Evolutionary conservation across 169 alveolate species (phyloP).

Genomic region (Toxoplasma gondii): DNA sequence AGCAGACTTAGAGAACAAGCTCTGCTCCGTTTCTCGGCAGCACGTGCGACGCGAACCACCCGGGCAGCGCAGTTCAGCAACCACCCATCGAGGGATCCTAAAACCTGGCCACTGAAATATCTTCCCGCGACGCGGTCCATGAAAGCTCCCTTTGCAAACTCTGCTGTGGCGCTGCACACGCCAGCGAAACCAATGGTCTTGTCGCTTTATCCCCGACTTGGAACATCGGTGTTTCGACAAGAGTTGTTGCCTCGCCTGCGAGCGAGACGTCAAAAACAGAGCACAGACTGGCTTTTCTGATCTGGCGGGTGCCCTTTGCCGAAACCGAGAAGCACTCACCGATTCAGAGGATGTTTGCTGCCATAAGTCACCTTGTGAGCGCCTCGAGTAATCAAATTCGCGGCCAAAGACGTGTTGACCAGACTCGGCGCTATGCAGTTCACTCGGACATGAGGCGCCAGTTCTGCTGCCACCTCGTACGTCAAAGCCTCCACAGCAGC

Average conservation of each 20-base stretch:
- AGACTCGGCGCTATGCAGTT: conserved; percentile 45
- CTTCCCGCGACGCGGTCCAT: no score
- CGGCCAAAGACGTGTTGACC: background rate
- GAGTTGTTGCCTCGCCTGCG: no score
- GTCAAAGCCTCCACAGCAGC: conserved; percentile 40
- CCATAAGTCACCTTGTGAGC: background rate
- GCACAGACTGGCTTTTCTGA: background rate
- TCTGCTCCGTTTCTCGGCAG: background rate
- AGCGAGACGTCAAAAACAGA: no score
- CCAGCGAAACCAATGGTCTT: no score
- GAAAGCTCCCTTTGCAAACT: no score
- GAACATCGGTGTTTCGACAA: no score
- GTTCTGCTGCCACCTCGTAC: conserved; percentile 17
- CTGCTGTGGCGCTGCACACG: no score
- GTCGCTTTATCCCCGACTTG: no score
- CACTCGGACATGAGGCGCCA: conserved; percentile 34
- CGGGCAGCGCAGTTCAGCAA: background rate
- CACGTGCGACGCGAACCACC: background rate
- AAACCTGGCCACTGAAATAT: no score
- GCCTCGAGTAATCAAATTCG: background rate
- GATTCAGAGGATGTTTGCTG: background rate
- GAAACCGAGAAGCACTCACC: background rate
- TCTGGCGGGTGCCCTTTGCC: background rate
- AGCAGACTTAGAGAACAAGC: background rate
- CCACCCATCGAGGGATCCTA: no score